Evolutionary conservation across 2,329 filamentous ascomycete species (phyloP).

Genomic region (Plectosphaerella cucumerina): DNA sequence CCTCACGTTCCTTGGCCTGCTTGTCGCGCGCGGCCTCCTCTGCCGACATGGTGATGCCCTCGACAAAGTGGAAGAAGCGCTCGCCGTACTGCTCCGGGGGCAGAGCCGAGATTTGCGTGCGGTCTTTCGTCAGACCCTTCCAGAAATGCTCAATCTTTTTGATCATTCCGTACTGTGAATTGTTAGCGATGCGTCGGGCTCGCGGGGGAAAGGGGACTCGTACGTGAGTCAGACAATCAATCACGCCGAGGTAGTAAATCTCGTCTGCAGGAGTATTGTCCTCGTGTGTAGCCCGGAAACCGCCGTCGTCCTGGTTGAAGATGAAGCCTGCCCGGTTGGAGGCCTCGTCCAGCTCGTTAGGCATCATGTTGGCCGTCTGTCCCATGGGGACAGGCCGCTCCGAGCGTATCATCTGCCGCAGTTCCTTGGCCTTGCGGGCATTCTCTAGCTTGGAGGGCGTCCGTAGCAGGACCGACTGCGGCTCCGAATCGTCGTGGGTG

Average conservation of each 20-base stretch:
- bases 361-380: conserved; percentile 78
- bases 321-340: conserved; percentile 67
- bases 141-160: conserved; percentile 96
- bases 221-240: conserved; percentile 96
- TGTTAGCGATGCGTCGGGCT: conserved; percentile 4
- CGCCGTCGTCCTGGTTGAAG: conserved; percentile 93
- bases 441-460: conserved; percentile 94
- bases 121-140: conserved; percentile 84
- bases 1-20: conserved; percentile 56
- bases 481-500: conserved; percentile 53
- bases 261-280: conserved; percentile 80
- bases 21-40: conserved; percentile 76
- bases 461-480: conserved; percentile 66
- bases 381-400: conserved; percentile 94
- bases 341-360: conserved; percentile 77
- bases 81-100: conserved; percentile 89
- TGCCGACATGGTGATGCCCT: conserved; percentile 81
- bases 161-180: conserved; percentile 75
- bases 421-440: conserved; percentile 82
- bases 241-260: conserved; percentile 97
- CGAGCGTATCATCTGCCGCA: conserved; percentile 86
- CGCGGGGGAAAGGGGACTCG: conserved; percentile 32
- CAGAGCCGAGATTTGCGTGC: conserved; percentile 86
- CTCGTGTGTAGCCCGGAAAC: conserved; percentile 88
- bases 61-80: conserved; percentile 89